phyloP scores from a whole-genome alignment of 2,329 filamentous ascomycete genomes.

The Trichoderma koningiopsis region DNA sequence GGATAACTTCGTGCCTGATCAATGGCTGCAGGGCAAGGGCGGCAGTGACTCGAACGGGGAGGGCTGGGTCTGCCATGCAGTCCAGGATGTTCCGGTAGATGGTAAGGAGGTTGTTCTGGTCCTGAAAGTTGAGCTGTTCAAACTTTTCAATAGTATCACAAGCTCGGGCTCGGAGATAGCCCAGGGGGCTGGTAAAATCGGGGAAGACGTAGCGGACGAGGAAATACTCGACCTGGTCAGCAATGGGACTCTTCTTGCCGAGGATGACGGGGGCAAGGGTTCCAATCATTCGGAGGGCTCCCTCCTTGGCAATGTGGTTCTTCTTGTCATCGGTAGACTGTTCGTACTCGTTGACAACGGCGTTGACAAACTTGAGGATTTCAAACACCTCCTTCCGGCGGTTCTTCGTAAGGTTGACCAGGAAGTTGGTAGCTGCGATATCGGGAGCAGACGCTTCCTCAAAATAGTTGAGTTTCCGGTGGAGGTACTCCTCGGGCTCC shows the following conservation, averaged over 20 bases:
- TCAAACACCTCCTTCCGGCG: slow-evolving; percentile 95
- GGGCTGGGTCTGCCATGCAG: slow-evolving; percentile 91
- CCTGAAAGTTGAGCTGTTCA: slow-evolving; percentile 94
- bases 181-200: slow-evolving; percentile 89
- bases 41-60: slow-evolving; percentile 92
- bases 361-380: slow-evolving; percentile 92
- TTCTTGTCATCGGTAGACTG: slow-evolving; percentile 81
- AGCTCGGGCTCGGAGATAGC: slow-evolving; percentile 89
- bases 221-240: slow-evolving; percentile 97
- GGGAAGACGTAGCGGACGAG: slow-evolving; percentile 98
- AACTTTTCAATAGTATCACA: slow-evolving; percentile 99
- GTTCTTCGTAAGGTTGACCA: slow-evolving; percentile 91
- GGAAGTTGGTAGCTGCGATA: slow-evolving; percentile 93
- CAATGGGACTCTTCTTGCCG: slow-evolving; percentile 97
- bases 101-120: slow-evolving; percentile 89
- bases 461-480: slow-evolving; percentile 96
- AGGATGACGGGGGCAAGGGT: slow-evolving; percentile 92
- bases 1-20: slow-evolving; percentile 92
- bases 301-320: slow-evolving; percentile 93
- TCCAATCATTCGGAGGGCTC: slow-evolving; percentile 94
- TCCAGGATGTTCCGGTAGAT: slow-evolving; percentile 97
- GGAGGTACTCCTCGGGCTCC: slow-evolving; percentile 94
- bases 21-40: slow-evolving; percentile 92
- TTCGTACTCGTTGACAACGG: slow-evolving; percentile 92
- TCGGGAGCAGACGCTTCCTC: slow-evolving; percentile 96